These are phyloP conservation scores for Acrocalymma vagum DNA, from an alignment of 2,329 filamentous ascomycete genomes.

Conservation along the genomic window DNA sequence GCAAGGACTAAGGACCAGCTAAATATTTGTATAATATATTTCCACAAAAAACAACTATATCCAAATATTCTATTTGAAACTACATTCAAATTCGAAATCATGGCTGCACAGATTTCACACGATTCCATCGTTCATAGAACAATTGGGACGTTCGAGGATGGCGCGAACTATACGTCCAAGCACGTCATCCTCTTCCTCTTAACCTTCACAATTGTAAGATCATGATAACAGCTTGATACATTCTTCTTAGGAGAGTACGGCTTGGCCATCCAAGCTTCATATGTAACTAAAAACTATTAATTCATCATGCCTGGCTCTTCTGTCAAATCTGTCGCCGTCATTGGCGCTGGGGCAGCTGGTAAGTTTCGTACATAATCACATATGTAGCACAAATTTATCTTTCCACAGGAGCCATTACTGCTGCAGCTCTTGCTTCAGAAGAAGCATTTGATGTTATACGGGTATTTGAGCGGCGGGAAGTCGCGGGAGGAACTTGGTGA, in stretches of 20 bases:
- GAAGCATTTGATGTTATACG: conserved; percentile 41
- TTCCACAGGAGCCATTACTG: conserved; percentile 39
- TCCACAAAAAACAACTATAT: too few species aligned
- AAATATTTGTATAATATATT: too few species aligned
- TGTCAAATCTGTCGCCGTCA: conserved; percentile 31
- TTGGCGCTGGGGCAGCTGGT: conserved; percentile 42
- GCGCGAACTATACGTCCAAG: conserved; percentile 12
- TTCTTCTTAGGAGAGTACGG: not conserved
- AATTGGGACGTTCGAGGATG: too few species aligned
- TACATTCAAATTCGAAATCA: too few species aligned
- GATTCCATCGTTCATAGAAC: too few species aligned
- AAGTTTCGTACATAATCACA: conserved; percentile 1
- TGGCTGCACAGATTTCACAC: too few species aligned
- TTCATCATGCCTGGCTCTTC: not conserved
- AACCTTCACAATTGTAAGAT: conserved; percentile 2
- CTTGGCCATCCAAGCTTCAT: conserved; percentile 3
- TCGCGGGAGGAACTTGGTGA: conserved; percentile 47
- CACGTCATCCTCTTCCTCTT: conserved; percentile 15
- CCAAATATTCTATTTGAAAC: too few species aligned
- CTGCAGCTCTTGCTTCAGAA: conserved; percentile 45
- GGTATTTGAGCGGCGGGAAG: conserved; percentile 45
- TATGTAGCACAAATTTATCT: conserved; percentile 11
- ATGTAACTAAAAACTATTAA: conserved; percentile 4
- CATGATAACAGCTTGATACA: not conserved
- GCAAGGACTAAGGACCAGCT: too few species aligned